Base-by-base conservation (phyloP, 495 filamentous ascomycete species). In the Penicillium bialowiezense region DNA sequence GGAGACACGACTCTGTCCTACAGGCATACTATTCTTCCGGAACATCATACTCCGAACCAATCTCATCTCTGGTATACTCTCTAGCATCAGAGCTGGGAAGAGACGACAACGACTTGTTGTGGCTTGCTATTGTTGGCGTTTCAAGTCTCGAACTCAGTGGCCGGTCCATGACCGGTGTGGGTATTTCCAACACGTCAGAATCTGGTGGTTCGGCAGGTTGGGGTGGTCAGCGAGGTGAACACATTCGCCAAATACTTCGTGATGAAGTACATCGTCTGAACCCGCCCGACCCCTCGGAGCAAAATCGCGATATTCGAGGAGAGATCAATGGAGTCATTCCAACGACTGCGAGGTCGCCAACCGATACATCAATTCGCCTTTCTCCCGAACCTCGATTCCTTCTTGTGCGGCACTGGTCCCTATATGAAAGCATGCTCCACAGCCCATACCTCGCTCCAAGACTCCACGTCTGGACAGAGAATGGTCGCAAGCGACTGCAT, bases 381-480 rank as follows among this genome's bases (percentile, higher is more conserved):
- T 96, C 91, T 0, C 93, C 95, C 0, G 93, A 98, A 66, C 95
- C 92, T 28, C 88, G 86, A 44, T 97, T 98, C 56, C 81, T 97
- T 20, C 81, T 98, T 1, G 89, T 98, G 44, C 77, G 93, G 19
- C 93, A 98, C 60, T 98, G 93, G 93, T 93, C 89, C 41, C 75
- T 98, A 3, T 97, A 97, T 65, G 93, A 98, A 54, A 95, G 90
- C 66, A 98, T 98, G 93, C 77, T 97, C 19, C 93, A 98, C 63
- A 96, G 91, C 2, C 89, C 92, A 0, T 97, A 96, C 60, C 80
- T 98, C n/a, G 90, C 91, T 19, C 88, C 91, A 1, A 77, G 89
- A 26, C 79, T 98, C 44, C 91, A 93, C 63, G 90, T 96, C 18
- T 98, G 95, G 95, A 95, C 83, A 50, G 93, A 97, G 35, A 77